Percentiles rank a stretch among this genome's conserved stretches.
phyloP scores from a whole-genome alignment of 2,329 filamentous ascomycete species.

The Cryphonectria naterciae region DNA sequence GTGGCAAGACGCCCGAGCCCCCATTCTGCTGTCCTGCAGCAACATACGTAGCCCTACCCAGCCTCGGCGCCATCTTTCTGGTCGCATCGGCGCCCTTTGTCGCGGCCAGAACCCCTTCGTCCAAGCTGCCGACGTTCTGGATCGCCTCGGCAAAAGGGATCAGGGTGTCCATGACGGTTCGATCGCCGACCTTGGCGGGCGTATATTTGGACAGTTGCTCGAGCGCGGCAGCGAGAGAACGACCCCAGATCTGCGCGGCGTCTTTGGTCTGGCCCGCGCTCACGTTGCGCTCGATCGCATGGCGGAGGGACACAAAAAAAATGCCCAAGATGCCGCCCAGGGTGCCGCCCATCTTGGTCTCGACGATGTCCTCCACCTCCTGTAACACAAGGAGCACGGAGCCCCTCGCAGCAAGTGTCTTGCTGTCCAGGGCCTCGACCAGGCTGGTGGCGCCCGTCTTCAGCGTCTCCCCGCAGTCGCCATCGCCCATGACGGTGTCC shows the following conservation, averaged over 20 bases:
- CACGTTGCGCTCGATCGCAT: slow-evolving; percentile 40
- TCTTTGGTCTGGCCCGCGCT: slow-evolving; percentile 33
- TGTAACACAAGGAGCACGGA: slow-evolving; percentile 53
- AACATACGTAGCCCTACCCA: slow-evolving; percentile 72
- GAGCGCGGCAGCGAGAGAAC: slow-evolving; percentile 48
- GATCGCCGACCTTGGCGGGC: slow-evolving; percentile 58
- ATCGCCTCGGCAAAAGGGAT: slow-evolving; percentile 57
- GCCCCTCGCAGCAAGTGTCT: slow-evolving; percentile 43
- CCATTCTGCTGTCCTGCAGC: slow-evolving; percentile 51
- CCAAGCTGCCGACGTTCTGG: slow-evolving; percentile 51
- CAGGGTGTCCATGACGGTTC: slow-evolving; percentile 61
- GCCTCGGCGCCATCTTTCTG: slow-evolving; percentile 64
- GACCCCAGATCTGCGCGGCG: slow-evolving; percentile 47
- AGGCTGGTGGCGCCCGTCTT: slow-evolving; percentile 55
- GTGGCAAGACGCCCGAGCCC: slow-evolving; percentile 48
- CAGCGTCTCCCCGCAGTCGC: slow-evolving; percentile 67
- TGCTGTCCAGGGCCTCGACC: slow-evolving; percentile 50
- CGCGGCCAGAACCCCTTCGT: slow-evolving; percentile 61
- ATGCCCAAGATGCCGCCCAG: slow-evolving; percentile 58
- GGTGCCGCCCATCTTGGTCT: slow-evolving; percentile 58
- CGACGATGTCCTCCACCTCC: slow-evolving; percentile 58
- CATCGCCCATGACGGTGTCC: slow-evolving; percentile 46
- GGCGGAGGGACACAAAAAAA: slow-evolving; percentile 54
- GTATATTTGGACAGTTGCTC: slow-evolving; percentile 56
- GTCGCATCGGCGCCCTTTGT: slow-evolving; percentile 64